Evolutionary conservation across 306 rosid genomes (phyloP), one percentile per base, ranked within the genome.

Genomic region (Cyclanthera cordifolia): DNA sequence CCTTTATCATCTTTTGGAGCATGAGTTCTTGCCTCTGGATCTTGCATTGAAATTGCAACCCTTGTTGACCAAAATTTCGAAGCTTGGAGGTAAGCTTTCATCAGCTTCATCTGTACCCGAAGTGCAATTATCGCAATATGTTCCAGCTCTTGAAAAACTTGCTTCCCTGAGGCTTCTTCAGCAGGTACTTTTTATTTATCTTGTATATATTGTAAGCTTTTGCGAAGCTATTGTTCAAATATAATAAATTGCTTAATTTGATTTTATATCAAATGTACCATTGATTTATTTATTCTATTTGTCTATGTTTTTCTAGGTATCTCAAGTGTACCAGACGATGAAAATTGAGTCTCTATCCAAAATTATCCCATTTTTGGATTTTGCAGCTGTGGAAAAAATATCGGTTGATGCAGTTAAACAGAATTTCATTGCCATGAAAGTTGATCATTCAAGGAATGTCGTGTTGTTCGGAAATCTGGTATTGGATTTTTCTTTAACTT

Each of bases 351-450:
- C 85, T 75, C 76, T 94, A 59, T 86, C 96, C 4, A 68, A 72
- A 73, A 88, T 90, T 95, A 82, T 94, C 67, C 96, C 99, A 7
- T 94, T 85, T 79, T 90, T 82, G 61, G 87, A 88, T 52, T 88
- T 88, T 58, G 77, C 97, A 19, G 77, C 75, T 0, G 89, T 90
- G 53, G 99, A 94, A 77, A 94, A 88, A 85, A 83, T 94, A 46
- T 83, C 90, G 21, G 99, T 90, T 63, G 99, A 94, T 79, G 99
- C 99, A 60, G 96, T 85, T 64, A 94, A 94, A 79, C 90, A 88
- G 69, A 83, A 88, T 24, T 94, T 90, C 71, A 79, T 94, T 24
- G 87, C 90, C 3, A 85, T 90, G 97, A 94, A 86, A 82, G 87
- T 94, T 10, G 99, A 94, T 69, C 91, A 94, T 81, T 86, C 76